These are phyloP conservation scores for Dovyalis caffra DNA, from an alignment of 345 rosid genomes.

Conservation along the genomic window DNA sequence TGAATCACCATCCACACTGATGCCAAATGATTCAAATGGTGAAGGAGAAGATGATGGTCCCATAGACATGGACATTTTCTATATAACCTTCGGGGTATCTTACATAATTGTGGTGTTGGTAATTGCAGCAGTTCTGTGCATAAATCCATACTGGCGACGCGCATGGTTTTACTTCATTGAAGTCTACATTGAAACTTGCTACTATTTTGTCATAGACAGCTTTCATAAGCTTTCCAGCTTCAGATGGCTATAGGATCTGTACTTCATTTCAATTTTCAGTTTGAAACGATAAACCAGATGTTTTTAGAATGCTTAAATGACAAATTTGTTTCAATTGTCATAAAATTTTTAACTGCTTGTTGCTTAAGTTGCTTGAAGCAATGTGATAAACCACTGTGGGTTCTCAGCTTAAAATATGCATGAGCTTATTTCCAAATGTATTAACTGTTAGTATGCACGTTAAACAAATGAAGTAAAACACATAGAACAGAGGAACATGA, in stretches of 20 bases:
- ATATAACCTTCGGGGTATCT: not conserved
- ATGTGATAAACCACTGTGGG: not conserved
- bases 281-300: not conserved
- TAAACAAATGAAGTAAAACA: too few relatives aligned
- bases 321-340: too few relatives aligned
- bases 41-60: not conserved
- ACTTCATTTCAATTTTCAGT: not conserved
- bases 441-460: too few relatives aligned
- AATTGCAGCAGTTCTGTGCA: not conserved
- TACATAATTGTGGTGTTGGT: not conserved
- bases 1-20: not conserved
- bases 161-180: conserved; percentile 1
- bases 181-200: not conserved
- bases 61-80: conserved; percentile 6
- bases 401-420: not conserved
- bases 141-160: conserved; percentile 18
- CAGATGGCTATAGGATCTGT: not conserved
- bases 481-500: not conserved
- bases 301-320: not conserved
- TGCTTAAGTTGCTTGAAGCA: not conserved
- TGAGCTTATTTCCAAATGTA: too few relatives aligned
- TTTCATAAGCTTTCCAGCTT: not conserved
- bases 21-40: not conserved
- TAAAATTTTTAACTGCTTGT: not conserved
- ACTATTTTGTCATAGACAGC: conserved; percentile 8